A percentile compares a stretch with the other conserved stretches of the same genome.
phyloP scores from a whole-genome alignment of 164 flowering plant genomes.

The Sedum album region DNA sequence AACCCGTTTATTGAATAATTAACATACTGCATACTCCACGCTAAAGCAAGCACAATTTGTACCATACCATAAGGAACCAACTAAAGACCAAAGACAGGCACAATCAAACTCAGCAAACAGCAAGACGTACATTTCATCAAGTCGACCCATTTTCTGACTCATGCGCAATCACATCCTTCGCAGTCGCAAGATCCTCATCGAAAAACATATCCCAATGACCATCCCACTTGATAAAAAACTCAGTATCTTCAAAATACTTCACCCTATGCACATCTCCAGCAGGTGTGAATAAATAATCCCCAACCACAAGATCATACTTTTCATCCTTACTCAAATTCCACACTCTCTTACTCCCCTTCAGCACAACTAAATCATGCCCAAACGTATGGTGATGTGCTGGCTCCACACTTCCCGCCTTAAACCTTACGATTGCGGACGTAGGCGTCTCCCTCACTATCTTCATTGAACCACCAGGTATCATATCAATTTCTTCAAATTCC shows the following conservation, averaged over 20 bases:
- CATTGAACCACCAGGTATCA: slow-evolving; percentile 83
- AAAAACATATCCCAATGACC: slow-evolving; percentile 82
- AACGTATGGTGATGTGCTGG: slow-evolving; percentile 92
- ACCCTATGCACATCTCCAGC: slow-evolving; percentile 86
- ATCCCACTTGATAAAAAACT: slow-evolving; percentile 94
- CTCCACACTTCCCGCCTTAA: slow-evolving; percentile 82
- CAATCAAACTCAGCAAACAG: background rate
- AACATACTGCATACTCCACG: background rate
- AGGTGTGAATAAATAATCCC: slow-evolving; percentile 80
- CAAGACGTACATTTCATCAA: background rate
- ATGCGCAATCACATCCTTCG: slow-evolving; percentile 39
- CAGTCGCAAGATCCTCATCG: slow-evolving; percentile 75
- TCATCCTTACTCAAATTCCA: slow-evolving; percentile 76
- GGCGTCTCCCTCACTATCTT: slow-evolving; percentile 80
- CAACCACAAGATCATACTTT: slow-evolving; percentile 48
- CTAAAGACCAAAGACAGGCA: background rate
- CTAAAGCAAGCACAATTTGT: background rate
- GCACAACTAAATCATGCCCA: slow-evolving; percentile 84
- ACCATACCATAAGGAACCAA: background rate
- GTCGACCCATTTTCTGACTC: slow-evolving; percentile 16
- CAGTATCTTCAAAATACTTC: slow-evolving; percentile 77
- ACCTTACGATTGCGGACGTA: slow-evolving; percentile 77
- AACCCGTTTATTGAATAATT: background rate
- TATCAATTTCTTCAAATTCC: slow-evolving; percentile 46
- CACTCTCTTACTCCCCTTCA: slow-evolving; percentile 74